Base-by-base conservation (phyloP, 768 basidiomycete genomes). In the Auricularia auricula-judae region DNA sequence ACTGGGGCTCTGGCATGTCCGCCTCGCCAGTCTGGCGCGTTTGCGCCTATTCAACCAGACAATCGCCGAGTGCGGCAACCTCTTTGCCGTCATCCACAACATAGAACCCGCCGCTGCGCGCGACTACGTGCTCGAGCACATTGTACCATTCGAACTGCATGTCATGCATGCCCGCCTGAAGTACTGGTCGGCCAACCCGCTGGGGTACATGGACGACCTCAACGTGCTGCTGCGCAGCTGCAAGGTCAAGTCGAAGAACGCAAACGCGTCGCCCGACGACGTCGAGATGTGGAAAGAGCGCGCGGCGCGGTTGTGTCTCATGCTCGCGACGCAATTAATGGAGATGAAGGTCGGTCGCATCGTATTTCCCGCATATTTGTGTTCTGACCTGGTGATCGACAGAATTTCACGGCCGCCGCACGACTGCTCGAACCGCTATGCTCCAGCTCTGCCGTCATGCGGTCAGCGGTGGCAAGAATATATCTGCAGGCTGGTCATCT, bases 1-100 rank as follows among this genome's bases (percentile, higher is more conserved):
- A 64, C 78, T 93, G 36, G 84, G 82, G 58, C 82, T 92, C 35
- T 93, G 91, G 91, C 88, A 87, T 70, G 84, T 93, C 59, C 89
- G 91, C 5, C 81, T 93, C 4, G 84, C 88, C 34, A 84, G 84
- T 64, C 83, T 93, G 35, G 84, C 91, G 56, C 86, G 91, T 18
- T 81, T 93, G 56, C 85, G 91, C 58, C 82, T 93, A 59, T 91
- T 87, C 78, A 92, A 92, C 72, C 91, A 93, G 72, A 86, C 86
- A n/a, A 82, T 88, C 1, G 88, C 89, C 29, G 91, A 93, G 75
- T 88, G 87, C 72, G 86, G 83, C 10, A 91, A 91, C 74, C 80
- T 93, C 29, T 93, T 89, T 73, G 75, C 82, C 18, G 86, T 86
- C 33, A 82, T 93, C 58, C 81, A 83, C 66, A 77, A 79, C 36